Percentiles rank a stretch among this genome's conserved stretches.
phyloP scores from a whole-genome alignment of 148 eudicot species.

The Fallopia convolvulus region DNA sequence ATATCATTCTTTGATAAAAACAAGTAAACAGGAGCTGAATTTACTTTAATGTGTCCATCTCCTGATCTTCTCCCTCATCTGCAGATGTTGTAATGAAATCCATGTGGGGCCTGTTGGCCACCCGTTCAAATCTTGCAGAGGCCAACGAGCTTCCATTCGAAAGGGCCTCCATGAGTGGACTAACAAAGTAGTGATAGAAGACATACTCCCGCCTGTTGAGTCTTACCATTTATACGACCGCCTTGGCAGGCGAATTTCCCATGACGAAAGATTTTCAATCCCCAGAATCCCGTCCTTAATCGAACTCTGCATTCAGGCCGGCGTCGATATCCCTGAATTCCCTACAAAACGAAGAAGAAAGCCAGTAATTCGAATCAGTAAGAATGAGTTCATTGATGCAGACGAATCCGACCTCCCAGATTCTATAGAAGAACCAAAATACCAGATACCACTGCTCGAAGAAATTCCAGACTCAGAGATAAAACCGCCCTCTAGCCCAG shows the following conservation, averaged over 20 bases:
- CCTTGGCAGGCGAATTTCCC: conserved; percentile 71
- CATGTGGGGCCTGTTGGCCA: conserved; percentile 88
- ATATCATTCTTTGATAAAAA: not conserved
- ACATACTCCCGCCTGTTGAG: conserved; percentile 62
- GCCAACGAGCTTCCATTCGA: conserved; percentile 49
- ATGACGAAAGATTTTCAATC: conserved; percentile 75
- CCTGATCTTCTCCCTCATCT: conserved; percentile 14
- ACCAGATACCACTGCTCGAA: conserved; percentile 33
- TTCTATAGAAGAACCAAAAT: conserved; percentile 38
- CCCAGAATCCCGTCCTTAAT: conserved; percentile 81
- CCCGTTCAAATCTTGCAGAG: conserved; percentile 88
- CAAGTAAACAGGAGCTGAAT: not conserved
- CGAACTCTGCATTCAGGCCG: conserved; percentile 96
- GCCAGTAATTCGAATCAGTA: conserved; percentile 63
- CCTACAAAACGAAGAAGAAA: conserved; percentile 86
- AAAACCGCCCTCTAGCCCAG: conserved; percentile 42
- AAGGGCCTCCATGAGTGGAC: conserved; percentile 80
- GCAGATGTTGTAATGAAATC: conserved; percentile 87
- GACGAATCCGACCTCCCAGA: conserved; percentile 89
- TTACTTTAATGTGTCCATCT: not conserved
- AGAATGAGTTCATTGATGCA: conserved; percentile 82
- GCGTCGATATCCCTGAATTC: conserved; percentile 65
- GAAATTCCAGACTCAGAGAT: conserved; percentile 47
- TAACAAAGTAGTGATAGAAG: conserved; percentile 48
- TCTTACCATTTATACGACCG: conserved; percentile 83